phyloP scores from a whole-genome alignment of 805 yeast species.

The Starmerella geochares region DNA sequence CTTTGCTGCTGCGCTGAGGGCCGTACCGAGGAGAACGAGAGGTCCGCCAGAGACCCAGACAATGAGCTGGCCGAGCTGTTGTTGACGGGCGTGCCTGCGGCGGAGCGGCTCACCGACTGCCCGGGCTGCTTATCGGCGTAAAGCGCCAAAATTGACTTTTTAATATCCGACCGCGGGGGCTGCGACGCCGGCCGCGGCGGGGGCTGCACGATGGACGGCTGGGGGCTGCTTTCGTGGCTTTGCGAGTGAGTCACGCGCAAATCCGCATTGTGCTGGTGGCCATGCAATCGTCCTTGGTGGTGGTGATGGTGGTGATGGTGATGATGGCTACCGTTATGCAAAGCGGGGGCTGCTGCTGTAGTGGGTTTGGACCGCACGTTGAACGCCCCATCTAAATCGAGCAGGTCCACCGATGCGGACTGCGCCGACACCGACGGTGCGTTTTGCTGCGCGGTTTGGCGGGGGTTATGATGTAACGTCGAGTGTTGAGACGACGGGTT shows the following conservation, averaged over 20 bases:
- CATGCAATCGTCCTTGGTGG: not conserved
- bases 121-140: conserved; percentile 36
- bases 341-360: not conserved
- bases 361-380: conserved; percentile 2
- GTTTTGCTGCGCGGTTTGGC: not conserved
- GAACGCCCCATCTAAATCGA: conserved; percentile 15
- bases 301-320: not conserved
- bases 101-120: conserved; percentile 8
- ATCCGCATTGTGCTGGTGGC: conserved; percentile 10
- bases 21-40: not conserved
- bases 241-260: conserved; percentile 11
- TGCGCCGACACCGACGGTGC: not conserved
- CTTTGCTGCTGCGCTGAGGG: conserved; percentile 1
- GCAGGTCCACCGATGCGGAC: conserved; percentile 18
- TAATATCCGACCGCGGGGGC: conserved; percentile 64
- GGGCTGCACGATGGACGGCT: not conserved
- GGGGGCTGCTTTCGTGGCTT: conserved; percentile 1
- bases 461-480: too few relatives aligned
- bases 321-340: not conserved
- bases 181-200: conserved; percentile 20
- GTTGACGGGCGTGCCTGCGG: not conserved
- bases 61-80: not conserved
- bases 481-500: not conserved
- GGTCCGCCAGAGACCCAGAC: not conserved
- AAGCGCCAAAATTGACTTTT: conserved; percentile 80